Base-by-base conservation (phyloP, 1,284 basidiomycete species). In the Lentinula novae-zelandiae region DNA sequence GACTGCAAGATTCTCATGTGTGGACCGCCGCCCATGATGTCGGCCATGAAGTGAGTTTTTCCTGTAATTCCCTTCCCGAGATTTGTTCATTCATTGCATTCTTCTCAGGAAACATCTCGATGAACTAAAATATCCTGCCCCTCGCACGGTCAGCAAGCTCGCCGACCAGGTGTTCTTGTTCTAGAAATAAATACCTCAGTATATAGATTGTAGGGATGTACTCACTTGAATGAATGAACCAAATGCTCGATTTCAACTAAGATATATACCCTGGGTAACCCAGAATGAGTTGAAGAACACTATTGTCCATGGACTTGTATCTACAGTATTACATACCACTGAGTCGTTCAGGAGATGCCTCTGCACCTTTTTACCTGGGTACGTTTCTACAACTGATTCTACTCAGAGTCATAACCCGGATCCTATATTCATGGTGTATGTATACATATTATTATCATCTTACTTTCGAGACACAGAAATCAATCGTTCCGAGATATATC, bases 1-100 rank as follows among this genome's bases (percentile, higher is more conserved):
- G 82, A 92, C 67, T 89, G 87, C 80, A 95, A 95, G 75, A 78
- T 96, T 58, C 81, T 96, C 63, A 82, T 96, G 73, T 96, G 93
- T 75, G 94, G 93, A 55, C 96, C 96, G 61, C 95, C 96, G 22
- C 96, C 96, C 7, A 98, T 98, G 96, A 89, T 97, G 73, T 82
- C 80, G 58, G 96, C 95, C 52, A 98, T 98, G 95, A 98, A 98
- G 92, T 93, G 70, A 75, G 88, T 79, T 10, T 12, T 49, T 10
- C 60, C 44, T 48, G 13, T 22, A 20, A 20, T 15, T 44, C 38
- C 27, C 3, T 20, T 61, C 44, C 57, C 44, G 44, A 46, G 67
- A 44, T 64, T 53, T 51, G 36, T 59, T 33, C 38, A 5, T 60
- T 64, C 44, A 67, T 17, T 56, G 40, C 13, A 55, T 52, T 54